Conservation (phyloP, 345 rosid species). For the Chamaenerion angustifolium region DNA sequence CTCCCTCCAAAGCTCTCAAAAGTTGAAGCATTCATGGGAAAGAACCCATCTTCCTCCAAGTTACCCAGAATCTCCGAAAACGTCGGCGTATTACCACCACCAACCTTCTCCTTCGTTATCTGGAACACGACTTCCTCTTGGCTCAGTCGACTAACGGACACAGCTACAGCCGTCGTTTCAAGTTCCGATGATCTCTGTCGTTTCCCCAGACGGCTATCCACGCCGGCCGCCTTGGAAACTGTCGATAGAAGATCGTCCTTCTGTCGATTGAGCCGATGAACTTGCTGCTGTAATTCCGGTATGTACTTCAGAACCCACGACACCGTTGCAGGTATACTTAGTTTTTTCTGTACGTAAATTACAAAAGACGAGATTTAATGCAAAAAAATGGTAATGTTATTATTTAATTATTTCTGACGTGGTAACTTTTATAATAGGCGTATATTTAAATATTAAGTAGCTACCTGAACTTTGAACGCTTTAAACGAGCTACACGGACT, state of each 20-base stretch:
- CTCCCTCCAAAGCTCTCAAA: slow-evolving; percentile 33
- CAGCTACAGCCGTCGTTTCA: not conserved
- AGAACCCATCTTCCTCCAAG: slow-evolving; percentile 31
- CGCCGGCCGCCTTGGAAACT: slow-evolving; percentile 4
- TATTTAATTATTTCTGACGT: no score
- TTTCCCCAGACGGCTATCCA: not conserved
- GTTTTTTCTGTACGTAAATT: slow-evolving; percentile 16
- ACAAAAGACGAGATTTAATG: no score
- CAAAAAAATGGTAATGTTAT: no score
- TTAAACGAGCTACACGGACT: no score
- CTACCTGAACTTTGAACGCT: no score
- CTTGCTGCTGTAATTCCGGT: slow-evolving; percentile 30
- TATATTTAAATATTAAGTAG: no score
- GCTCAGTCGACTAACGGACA: slow-evolving; percentile 26
- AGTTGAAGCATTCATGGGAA: slow-evolving; percentile 35
- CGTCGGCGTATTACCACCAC: slow-evolving; percentile 3
- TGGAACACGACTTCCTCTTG: slow-evolving; percentile 40
- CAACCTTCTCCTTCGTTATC: slow-evolving; percentile 12
- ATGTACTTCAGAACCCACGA: slow-evolving; percentile 23
- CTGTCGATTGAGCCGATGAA: slow-evolving; percentile 16
- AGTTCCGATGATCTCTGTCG: not conserved
- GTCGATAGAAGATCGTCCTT: slow-evolving; percentile 24
- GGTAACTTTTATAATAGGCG: no score
- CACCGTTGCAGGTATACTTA: slow-evolving; percentile 31
- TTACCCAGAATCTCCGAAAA: slow-evolving; percentile 30